Evolutionary conservation across 2,329 filamentous ascomycete genomes (phyloP).

Genomic region (Colletotrichum tabaci): DNA sequence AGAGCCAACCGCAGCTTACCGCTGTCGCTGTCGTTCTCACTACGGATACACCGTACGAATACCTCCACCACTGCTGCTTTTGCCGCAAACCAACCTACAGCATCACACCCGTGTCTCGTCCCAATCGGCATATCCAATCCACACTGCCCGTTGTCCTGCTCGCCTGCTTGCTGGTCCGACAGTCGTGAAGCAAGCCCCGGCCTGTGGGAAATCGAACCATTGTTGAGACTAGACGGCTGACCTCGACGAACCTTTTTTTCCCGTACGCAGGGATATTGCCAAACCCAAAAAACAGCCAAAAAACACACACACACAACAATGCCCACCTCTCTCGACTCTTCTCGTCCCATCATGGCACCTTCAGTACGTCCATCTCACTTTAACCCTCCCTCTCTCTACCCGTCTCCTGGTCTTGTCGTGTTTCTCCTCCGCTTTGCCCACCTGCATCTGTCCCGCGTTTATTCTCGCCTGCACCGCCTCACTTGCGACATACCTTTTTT

Average conservation of each 20-base stretch:
- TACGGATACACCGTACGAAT: background rate
- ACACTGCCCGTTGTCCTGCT: slow-evolving; percentile 15
- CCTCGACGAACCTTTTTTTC: slow-evolving; percentile 34
- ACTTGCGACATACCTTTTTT: background rate
- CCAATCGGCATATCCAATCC: slow-evolving; percentile 23
- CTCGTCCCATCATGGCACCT: slow-evolving; percentile 74
- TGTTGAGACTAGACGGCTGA: slow-evolving; percentile 32
- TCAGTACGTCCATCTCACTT: slow-evolving; percentile 64
- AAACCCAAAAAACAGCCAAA: slow-evolving; percentile 21
- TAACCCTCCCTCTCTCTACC: slow-evolving; percentile 25
- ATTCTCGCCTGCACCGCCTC: slow-evolving; percentile 26
- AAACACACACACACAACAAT: slow-evolving; percentile 53
- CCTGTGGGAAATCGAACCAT: slow-evolving; percentile 41
- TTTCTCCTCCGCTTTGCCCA: slow-evolving; percentile 1
- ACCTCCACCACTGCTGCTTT: slow-evolving; percentile 14
- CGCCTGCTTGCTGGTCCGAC: slow-evolving; percentile 27
- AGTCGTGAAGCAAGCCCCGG: slow-evolving; percentile 41
- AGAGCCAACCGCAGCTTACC: slow-evolving; percentile 7
- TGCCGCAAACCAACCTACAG: background rate
- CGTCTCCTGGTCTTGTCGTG: slow-evolving; percentile 27
- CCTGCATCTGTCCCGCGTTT: slow-evolving; percentile 15
- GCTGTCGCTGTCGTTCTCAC: background rate
- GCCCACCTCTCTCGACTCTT: slow-evolving; percentile 72
- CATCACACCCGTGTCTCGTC: slow-evolving; percentile 1
- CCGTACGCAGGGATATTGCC: slow-evolving; percentile 30